phyloP scores from a whole-genome alignment of 371 early-diverging fungal species.

The Funneliformis caledonium region DNA sequence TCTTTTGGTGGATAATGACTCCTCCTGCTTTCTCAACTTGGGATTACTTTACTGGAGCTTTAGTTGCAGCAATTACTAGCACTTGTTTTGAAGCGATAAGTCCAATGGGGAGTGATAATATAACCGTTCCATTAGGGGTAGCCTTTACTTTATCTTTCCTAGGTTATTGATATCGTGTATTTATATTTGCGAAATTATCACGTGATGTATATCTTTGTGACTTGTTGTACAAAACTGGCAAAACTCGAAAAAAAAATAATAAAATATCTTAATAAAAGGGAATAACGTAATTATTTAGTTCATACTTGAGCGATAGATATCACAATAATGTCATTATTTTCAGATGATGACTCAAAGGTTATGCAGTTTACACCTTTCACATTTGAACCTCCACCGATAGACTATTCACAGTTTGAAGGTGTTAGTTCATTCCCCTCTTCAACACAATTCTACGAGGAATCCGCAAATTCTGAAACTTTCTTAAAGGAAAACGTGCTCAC shows the following conservation, averaged over 20 bases:
- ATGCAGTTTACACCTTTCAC: not conserved
- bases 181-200: no score
- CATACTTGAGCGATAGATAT: not conserved
- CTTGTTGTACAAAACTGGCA: no score
- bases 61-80: not conserved
- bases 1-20: constrained; percentile 34
- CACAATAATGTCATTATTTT: not conserved
- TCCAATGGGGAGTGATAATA: constrained; percentile 33
- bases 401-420: constrained; percentile 4
- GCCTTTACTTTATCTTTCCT: not conserved
- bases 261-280: no score
- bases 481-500: not conserved
- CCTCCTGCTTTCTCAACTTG: not conserved
- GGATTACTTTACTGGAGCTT: constrained; percentile 16
- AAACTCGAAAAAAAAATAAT: no score
- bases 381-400: not conserved
- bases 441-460: not conserved
- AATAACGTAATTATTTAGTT: no score
- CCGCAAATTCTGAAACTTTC: not conserved
- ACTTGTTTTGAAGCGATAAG: constrained; percentile 26
- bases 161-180: not conserved
- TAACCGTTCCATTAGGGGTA: constrained; percentile 15
- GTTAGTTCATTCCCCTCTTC: not conserved
- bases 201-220: no score
- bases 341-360: not conserved